Evolutionary conservation across 2,329 filamentous ascomycete species (phyloP).

Genomic region (Alternaria arbusti): DNA sequence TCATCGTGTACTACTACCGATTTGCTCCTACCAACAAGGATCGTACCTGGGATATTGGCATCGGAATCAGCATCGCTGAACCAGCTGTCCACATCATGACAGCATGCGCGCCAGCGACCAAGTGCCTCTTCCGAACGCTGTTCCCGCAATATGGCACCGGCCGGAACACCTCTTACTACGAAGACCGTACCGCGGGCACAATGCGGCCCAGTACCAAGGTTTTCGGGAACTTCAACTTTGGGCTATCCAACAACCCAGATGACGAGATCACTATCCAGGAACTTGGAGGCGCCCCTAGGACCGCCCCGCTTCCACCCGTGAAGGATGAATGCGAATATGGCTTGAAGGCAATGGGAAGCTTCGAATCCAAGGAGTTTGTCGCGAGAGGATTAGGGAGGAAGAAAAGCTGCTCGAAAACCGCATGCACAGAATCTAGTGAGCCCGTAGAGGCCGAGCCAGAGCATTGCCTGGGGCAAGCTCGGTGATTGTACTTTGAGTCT

Average conservation of each 20-base stretch:
- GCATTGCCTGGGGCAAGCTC: conserved; percentile 22
- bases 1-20: conserved; percentile 51
- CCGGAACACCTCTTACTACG: conserved; percentile 18
- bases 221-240: conserved; percentile 19
- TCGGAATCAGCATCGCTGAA: conserved; percentile 49
- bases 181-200: conserved; percentile 8
- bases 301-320: conserved; percentile 1
- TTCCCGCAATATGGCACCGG: conserved; percentile 41
- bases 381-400: background rate
- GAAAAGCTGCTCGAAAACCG: conserved; percentile 13
- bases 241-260: conserved; percentile 4
- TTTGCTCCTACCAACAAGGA: conserved; percentile 43
- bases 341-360: conserved; percentile 5
- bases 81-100: conserved; percentile 58
- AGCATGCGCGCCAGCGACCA: conserved; percentile 61
- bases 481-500: conserved; percentile 1
- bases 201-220: conserved; percentile 8
- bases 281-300: conserved; percentile 10
- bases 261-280: conserved; percentile 14
- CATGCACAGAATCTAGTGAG: conserved; percentile 18
- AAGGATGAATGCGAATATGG: conserved; percentile 9
- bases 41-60: conserved; percentile 44
- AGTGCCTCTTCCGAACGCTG: conserved; percentile 52
- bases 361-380: conserved; percentile 14
- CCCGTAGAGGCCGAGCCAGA: conserved; percentile 20